phyloP scores from a whole-genome alignment of 257 asterid genomes.

The Avicennia marina region DNA sequence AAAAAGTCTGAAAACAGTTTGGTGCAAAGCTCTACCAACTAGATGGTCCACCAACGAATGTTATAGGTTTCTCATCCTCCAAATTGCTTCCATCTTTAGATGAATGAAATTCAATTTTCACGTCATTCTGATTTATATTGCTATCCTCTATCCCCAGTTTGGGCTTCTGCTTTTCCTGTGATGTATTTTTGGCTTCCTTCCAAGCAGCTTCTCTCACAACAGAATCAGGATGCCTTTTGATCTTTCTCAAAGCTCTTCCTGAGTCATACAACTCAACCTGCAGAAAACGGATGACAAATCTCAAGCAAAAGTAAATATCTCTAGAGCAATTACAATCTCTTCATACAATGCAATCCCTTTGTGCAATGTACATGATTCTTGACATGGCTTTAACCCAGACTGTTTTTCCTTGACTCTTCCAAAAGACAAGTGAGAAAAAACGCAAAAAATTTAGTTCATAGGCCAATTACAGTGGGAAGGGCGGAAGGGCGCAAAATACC shows the following conservation, averaged over 20 bases:
- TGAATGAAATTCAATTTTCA: conserved; percentile 46
- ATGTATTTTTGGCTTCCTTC: conserved; percentile 25
- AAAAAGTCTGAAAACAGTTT: conserved; percentile 2
- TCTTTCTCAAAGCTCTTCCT: conserved; percentile 68
- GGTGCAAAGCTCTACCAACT: conserved; percentile 47
- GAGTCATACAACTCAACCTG: conserved; percentile 73
- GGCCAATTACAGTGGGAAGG: no score
- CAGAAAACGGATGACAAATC: conserved; percentile 9
- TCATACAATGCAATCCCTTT: no score
- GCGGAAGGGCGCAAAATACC: not conserved
- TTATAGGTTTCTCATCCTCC: conserved; percentile 32
- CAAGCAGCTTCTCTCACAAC: conserved; percentile 31
- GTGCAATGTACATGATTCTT: no score
- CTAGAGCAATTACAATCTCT: no score
- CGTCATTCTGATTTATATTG: conserved; percentile 30
- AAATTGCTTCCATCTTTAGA: conserved; percentile 36
- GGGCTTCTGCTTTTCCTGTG: conserved; percentile 35
- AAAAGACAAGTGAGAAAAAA: no score
- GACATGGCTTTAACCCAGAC: no score
- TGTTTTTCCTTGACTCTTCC: no score
- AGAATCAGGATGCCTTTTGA: conserved; percentile 61
- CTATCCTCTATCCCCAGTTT: conserved; percentile 33
- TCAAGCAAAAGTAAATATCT: conserved; percentile 1
- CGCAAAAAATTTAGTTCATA: no score
- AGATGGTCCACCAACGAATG: conserved; percentile 60